These are phyloP conservation scores for Mortierella sp. DNA, from an alignment of 371 early-diverging fungal genomes.

Conservation along the genomic window DNA sequence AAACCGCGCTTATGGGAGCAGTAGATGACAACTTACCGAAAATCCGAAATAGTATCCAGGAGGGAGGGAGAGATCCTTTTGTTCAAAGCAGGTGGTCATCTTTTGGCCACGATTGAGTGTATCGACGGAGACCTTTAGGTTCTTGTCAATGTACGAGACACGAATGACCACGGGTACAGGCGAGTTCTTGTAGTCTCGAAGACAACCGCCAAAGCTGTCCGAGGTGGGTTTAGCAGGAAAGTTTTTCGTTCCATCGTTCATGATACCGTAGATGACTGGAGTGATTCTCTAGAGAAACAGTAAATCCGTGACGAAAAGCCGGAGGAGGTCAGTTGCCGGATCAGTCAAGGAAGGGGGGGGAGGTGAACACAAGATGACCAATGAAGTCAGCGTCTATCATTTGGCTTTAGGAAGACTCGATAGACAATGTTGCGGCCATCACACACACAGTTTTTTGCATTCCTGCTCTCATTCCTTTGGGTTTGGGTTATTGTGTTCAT, in stretches of 20 bases:
- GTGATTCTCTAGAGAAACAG: constrained; percentile 17
- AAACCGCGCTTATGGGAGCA: no score
- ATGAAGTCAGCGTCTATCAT: no score
- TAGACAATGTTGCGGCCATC: no score
- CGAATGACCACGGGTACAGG: constrained; percentile 67
- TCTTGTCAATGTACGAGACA: constrained; percentile 72
- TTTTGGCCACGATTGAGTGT: constrained; percentile 65
- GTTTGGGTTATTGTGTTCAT: no score
- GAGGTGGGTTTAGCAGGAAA: constrained; percentile 56
- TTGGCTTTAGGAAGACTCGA: no score
- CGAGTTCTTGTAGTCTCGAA: constrained; percentile 80
- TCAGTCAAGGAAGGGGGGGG: no score
- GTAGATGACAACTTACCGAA: constrained; percentile 70
- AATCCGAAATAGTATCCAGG: constrained; percentile 85
- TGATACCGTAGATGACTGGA: constrained; percentile 64
- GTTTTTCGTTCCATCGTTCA: constrained; percentile 75
- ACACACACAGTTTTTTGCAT: no score
- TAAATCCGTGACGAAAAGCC: background rate
- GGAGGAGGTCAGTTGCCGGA: no score
- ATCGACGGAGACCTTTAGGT: constrained; percentile 75
- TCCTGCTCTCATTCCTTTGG: no score
- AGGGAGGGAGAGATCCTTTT: constrained; percentile 71
- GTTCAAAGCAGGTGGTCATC: constrained; percentile 72
- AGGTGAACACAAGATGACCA: no score
- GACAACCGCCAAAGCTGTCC: constrained; percentile 70